Evolutionary conservation across 75 land plant species (phyloP), one percentile per base, ranked within the genome.

Genomic region (Isoetes taiwanensis): DNA sequence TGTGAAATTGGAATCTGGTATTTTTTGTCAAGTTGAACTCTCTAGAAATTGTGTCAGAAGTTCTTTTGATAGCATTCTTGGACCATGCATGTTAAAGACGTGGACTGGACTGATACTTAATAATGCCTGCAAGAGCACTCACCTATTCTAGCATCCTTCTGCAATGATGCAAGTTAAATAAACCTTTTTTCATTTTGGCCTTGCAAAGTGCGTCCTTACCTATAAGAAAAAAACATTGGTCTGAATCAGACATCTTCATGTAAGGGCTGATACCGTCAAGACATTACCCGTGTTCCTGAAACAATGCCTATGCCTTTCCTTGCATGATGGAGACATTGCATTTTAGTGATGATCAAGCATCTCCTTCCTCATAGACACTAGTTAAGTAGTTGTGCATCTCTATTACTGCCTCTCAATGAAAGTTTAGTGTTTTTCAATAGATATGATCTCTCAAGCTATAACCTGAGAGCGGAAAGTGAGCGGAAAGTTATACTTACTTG

Each of bases 371-470:
- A n/a, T 46, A 46, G 23, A 46, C 50, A 46, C 50, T 46, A 6
- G 50, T 46, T n/a, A 46, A 46, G n/a, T 46, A 46, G 50, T 46
- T 46, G n/a, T 46, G 50, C 4, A 46, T 19, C 50, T 46, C 50
- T 6, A 46, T 46, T 19, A 46, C 50, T 19, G 50, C 50, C 50
- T 46, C 21, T 9, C 14, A 37, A 14, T 9, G 9, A 37, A 37
- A 14, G 9, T 37, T 37, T 9, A 9, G 9, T 9, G 9, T n/a
- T n/a, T n/a, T n/a, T n/a, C n/a, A n/a, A n/a, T n/a, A n/a, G n/a
- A n/a, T n/a, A n/a, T n/a, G n/a, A n/a, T n/a, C n/a, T n/a, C n/a
- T n/a, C n/a, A n/a, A n/a, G n/a, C n/a, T n/a, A n/a, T n/a, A n/a
- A n/a, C 14, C 9, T 37, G 39, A 37, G 9, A 37, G 14, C 14